Evolutionary conservation across 495 filamentous ascomycete genomes (phyloP).

Genomic region (Trichoderma gamsii): DNA sequence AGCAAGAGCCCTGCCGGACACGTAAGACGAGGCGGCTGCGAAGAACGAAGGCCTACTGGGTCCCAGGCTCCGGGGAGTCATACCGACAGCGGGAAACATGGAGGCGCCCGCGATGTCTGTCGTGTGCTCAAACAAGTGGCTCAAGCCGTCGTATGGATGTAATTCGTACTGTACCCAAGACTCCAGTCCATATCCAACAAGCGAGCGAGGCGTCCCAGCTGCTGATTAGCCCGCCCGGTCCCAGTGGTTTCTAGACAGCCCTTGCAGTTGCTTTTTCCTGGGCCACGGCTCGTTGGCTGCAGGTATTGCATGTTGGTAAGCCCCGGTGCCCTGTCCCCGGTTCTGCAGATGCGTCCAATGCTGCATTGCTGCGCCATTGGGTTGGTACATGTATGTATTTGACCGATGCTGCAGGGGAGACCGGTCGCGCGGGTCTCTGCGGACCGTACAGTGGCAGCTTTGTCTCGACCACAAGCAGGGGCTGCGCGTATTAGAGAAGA

Average conservation of each 20-base stretch:
- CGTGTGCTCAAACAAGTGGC: too few species aligned
- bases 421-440: too few species aligned
- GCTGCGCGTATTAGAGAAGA: too few species aligned
- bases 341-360: conserved; percentile 7
- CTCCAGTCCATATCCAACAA: neutral
- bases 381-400: neutral
- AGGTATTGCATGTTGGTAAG: neutral
- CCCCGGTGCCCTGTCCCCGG: conserved; percentile 11
- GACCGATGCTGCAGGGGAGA: neutral
- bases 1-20: neutral
- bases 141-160: too few species aligned
- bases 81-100: neutral
- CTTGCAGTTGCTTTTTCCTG: neutral
- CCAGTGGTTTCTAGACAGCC: neutral
- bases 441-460: too few species aligned
- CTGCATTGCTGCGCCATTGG: neutral
- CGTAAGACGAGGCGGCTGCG: neutral
- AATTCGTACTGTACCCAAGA: neutral
- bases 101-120: too few species aligned
- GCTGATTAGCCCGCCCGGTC: neutral
- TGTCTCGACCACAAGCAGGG: too few species aligned
- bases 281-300: neutral
- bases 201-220: neutral
- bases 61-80: neutral
- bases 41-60: too few species aligned